A percentile compares a stretch with the other conserved stretches of the same genome.
These are phyloP conservation scores for Zoysia japonica DNA, from an alignment of 176 grass and related monocot genomes.

Conservation along the genomic window DNA sequence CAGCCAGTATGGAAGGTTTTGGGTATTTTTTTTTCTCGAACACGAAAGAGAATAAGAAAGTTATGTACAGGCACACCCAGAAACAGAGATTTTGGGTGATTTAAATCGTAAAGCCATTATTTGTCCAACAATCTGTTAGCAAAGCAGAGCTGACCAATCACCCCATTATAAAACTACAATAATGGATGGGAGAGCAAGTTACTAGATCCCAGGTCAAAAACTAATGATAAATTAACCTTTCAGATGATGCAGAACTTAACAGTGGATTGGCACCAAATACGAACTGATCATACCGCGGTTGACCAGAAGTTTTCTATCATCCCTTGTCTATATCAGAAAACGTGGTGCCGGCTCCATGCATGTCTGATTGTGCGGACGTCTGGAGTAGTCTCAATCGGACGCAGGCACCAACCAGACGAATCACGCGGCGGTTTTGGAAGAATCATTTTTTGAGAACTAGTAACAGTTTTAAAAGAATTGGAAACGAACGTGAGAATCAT, in stretches of 20 bases:
- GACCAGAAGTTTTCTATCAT: slow-evolving; percentile 8
- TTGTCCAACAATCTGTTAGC: not conserved
- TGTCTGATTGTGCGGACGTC: slow-evolving; percentile 12
- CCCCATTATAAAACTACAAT: not conserved
- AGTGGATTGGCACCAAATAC: not conserved
- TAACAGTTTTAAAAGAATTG: not conserved
- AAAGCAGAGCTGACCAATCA: not conserved
- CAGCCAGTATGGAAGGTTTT: not conserved
- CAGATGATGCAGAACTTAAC: not conserved
- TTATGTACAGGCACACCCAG: no score
- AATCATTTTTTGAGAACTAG: no score
- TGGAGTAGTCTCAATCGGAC: no score
- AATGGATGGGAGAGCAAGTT: not conserved
- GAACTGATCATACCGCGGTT: not conserved
- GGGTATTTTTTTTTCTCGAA: not conserved
- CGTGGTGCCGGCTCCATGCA: not conserved
- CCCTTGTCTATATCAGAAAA: not conserved
- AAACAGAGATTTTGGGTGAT: no score
- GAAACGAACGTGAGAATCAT: not conserved
- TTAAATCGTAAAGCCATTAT: no score
- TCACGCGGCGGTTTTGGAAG: not conserved
- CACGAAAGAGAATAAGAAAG: no score
- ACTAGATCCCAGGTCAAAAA: not conserved
- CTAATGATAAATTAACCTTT: not conserved
- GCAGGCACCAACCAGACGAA: not conserved